These are phyloP conservation scores for Cucurbita argyrosperma DNA, from an alignment of 306 rosid species.

Conservation along the genomic window DNA sequence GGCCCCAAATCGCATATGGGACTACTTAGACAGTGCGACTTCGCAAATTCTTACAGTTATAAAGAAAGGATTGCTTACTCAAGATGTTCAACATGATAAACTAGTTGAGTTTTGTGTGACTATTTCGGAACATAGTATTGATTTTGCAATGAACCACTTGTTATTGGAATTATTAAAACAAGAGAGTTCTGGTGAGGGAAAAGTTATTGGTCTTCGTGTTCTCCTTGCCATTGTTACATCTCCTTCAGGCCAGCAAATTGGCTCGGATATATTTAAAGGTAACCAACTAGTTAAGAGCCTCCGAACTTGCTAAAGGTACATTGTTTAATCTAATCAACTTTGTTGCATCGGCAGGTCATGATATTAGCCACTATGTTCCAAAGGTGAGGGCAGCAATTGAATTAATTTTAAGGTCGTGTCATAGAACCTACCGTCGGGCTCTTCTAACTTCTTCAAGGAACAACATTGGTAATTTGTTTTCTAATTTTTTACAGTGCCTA, in stretches of 20 bases:
- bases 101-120: slow-evolving; percentile 96
- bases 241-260: slow-evolving; percentile 74
- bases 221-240: slow-evolving; percentile 87
- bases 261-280: slow-evolving; percentile 90
- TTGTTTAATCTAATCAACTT: slow-evolving; percentile 8
- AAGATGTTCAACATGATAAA: slow-evolving; percentile 96
- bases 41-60: slow-evolving; percentile 78
- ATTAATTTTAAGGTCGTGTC: slow-evolving; percentile 72
- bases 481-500: slow-evolving; percentile 1
- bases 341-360: slow-evolving; percentile 61
- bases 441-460: slow-evolving; percentile 94
- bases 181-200: slow-evolving; percentile 91
- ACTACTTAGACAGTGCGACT: slow-evolving; percentile 87
- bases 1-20: slow-evolving; percentile 87
- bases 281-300: background rate
- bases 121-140: slow-evolving; percentile 95
- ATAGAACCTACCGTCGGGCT: slow-evolving; percentile 75
- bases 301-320: background rate
- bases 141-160: slow-evolving; percentile 98
- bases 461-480: slow-evolving; percentile 56
- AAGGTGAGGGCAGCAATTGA: slow-evolving; percentile 97
- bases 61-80: slow-evolving; percentile 94
- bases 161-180: slow-evolving; percentile 84
- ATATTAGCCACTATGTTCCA: slow-evolving; percentile 85
- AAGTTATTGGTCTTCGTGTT: slow-evolving; percentile 98